phyloP scores from a whole-genome alignment of 495 filamentous ascomycete genomes.

The Penicillium simplicissimum region DNA sequence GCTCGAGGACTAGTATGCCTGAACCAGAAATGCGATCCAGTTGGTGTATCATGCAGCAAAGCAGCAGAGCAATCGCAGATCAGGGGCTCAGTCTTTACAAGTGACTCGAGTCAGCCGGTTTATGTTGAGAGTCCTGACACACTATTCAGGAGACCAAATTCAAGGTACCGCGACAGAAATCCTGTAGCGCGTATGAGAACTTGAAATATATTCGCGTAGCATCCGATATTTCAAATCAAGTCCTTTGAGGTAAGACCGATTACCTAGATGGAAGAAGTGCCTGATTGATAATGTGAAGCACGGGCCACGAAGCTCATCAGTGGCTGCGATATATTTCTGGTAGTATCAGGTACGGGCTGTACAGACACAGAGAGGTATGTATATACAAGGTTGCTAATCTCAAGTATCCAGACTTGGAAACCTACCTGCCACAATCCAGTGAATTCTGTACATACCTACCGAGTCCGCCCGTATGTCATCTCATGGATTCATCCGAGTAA shows the following conservation, averaged over 20 bases:
- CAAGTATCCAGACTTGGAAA: no score
- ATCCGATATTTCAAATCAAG: no score
- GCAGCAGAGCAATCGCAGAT: not conserved
- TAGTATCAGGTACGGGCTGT: no score
- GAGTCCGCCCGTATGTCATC: not conserved
- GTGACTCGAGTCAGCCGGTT: not conserved
- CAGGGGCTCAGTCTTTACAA: not conserved
- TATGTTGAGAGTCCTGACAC: not conserved
- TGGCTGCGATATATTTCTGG: no score
- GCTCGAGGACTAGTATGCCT: not conserved
- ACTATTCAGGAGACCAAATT: not conserved
- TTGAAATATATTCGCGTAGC: slow-evolving; percentile 2
- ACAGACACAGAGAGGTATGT: no score
- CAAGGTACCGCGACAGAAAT: slow-evolving; percentile 3
- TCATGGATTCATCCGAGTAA: not conserved
- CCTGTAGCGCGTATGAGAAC: not conserved
- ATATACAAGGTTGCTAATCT: no score
- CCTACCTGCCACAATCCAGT: no score
- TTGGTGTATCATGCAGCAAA: not conserved
- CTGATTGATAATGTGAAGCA: no score
- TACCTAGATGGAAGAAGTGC: no score
- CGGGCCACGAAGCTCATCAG: no score
- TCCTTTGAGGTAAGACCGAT: no score
- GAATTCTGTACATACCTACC: not conserved
- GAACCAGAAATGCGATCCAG: slow-evolving; percentile 7